phyloP scores from a whole-genome alignment of 2,329 filamentous ascomycete species.

The Botrytis fragariae region DNA sequence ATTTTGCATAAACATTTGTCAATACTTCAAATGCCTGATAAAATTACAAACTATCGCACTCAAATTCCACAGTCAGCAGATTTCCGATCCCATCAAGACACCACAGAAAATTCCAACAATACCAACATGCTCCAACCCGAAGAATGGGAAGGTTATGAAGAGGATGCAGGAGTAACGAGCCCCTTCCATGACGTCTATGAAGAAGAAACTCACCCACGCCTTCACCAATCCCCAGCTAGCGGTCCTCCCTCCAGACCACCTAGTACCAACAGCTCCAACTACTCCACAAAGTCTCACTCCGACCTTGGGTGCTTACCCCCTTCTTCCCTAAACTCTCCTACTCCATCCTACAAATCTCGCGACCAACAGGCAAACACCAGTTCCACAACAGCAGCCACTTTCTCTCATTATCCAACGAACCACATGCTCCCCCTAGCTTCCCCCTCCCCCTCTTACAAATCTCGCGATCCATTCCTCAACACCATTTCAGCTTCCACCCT shows the following conservation, averaged over 20 bases:
- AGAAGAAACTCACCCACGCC: neutral
- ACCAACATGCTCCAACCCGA: neutral
- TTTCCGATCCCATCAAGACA: neutral
- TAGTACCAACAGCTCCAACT: neutral
- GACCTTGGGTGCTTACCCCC: neutral
- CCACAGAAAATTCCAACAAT: neutral
- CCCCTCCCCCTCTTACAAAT: neutral
- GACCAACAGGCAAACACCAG: neutral
- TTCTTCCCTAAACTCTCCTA: neutral
- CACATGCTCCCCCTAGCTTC: neutral
- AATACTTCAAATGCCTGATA: neutral
- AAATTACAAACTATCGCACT: neutral
- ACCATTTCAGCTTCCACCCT: neutral
- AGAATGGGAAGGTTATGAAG: neutral
- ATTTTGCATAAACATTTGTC: neutral
- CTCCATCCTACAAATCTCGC: neutral
- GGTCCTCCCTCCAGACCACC: too few species aligned
- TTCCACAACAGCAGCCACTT: neutral
- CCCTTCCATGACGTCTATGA: neutral
- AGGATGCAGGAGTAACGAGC: neutral
- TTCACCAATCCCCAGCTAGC: neutral
- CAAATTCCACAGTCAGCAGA: neutral
- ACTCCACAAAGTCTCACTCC: neutral
- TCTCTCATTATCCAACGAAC: neutral
- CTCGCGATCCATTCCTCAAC: neutral